Evolutionary conservation across 805 yeast genomes (phyloP).

Genomic region (Saccharomycopsis selenospora): DNA sequence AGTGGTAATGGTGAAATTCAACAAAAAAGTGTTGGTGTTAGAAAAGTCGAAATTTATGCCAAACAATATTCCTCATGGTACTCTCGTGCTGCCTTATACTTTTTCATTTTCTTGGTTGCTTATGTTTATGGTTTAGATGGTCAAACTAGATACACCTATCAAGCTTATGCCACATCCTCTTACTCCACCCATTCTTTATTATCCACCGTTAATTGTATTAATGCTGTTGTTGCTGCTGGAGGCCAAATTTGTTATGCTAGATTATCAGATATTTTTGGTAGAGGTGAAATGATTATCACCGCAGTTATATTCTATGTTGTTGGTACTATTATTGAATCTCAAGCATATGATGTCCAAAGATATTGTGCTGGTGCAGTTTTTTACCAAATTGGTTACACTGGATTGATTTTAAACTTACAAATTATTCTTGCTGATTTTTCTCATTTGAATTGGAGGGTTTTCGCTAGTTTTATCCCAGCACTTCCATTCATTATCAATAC

Average conservation of each 20-base stretch:
- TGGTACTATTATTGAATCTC: slow-evolving; percentile 51
- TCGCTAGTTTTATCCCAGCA: slow-evolving; percentile 57
- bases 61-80: slow-evolving; percentile 35
- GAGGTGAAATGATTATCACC: slow-evolving; percentile 40
- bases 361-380: slow-evolving; percentile 52
- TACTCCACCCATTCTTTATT: slow-evolving; percentile 43
- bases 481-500: slow-evolving; percentile 70
- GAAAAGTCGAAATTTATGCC: slow-evolving; percentile 48
- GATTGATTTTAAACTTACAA: slow-evolving; percentile 49
- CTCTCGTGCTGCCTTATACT: slow-evolving; percentile 37
- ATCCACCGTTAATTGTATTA: slow-evolving; percentile 45
- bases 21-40: slow-evolving; percentile 35
- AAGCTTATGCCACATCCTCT: slow-evolving; percentile 42
- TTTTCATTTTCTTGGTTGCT: slow-evolving; percentile 46
- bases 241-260: slow-evolving; percentile 51
- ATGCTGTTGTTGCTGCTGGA: slow-evolving; percentile 49
- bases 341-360: slow-evolving; percentile 44
- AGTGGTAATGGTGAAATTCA: too few species aligned
- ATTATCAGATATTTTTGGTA: slow-evolving; percentile 49
- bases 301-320: slow-evolving; percentile 45
- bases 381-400: slow-evolving; percentile 48
- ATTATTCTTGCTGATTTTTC: slow-evolving; percentile 62
- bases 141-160: slow-evolving; percentile 37
- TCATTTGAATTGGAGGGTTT: slow-evolving; percentile 62
- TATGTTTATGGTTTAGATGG: slow-evolving; percentile 56